phyloP scores from a whole-genome alignment of 768 basidiomycete genomes.

The Heimioporus sp. region DNA sequence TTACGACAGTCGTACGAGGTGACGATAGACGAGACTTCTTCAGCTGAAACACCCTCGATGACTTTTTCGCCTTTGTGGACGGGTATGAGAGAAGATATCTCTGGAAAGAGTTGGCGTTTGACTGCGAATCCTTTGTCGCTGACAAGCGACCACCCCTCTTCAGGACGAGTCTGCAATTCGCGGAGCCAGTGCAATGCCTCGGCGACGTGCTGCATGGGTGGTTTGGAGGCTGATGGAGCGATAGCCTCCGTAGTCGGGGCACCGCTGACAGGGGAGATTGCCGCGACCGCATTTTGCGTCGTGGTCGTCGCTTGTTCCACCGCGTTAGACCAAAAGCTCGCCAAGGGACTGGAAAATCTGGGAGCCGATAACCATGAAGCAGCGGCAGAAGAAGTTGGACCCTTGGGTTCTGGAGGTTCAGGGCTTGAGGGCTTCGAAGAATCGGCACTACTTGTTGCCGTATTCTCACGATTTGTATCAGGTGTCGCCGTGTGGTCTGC shows the following conservation, averaged over 20 bases:
- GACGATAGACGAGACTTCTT: conserved; percentile 79
- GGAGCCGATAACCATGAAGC: conserved; percentile 58
- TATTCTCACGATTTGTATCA: conserved; percentile 15
- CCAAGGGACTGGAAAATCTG: conserved; percentile 64
- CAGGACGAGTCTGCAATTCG: conserved; percentile 57
- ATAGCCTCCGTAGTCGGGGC: conserved; percentile 36
- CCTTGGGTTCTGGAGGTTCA: conserved; percentile 18
- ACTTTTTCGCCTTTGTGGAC: conserved; percentile 89
- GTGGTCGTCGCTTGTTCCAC: conserved; percentile 71
- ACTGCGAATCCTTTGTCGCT: conserved; percentile 75
- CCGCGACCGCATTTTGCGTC: conserved; percentile 76
- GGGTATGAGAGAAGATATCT: conserved; percentile 77
- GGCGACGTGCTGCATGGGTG: conserved; percentile 78
- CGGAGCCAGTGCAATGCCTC: conserved; percentile 82
- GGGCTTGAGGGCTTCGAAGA: conserved; percentile 19
- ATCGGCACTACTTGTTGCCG: conserved; percentile 14
- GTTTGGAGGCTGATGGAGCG: conserved; percentile 52
- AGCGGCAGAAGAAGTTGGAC: conserved; percentile 11
- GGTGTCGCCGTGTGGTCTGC: conserved; percentile 40
- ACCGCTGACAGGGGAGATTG: conserved; percentile 57
- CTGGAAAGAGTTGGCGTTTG: conserved; percentile 70
- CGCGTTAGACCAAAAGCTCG: conserved; percentile 70
- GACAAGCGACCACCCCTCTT: conserved; percentile 73
- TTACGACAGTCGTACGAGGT: conserved; percentile 68
- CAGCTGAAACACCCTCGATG: conserved; percentile 90